Conservation (phyloP, 2,329 filamentous ascomycete genomes). For the Sarocladiaceae sp. region DNA sequence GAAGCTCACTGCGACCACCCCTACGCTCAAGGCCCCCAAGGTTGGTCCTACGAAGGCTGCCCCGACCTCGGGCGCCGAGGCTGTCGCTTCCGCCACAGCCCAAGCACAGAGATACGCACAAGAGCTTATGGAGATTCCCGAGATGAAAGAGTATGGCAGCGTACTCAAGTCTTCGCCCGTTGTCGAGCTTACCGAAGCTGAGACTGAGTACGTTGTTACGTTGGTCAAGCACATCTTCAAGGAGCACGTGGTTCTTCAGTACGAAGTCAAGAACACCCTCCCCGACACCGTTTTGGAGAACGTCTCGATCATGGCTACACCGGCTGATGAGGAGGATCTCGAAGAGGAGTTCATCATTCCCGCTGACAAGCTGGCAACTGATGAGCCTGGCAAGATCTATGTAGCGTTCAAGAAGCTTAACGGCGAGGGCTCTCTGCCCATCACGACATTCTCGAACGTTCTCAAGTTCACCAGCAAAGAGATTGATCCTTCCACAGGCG, state of each 20-base stretch:
- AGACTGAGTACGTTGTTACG: constrained; percentile 93
- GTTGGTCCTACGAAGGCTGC: constrained; percentile 68
- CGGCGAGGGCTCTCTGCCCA: constrained; percentile 70
- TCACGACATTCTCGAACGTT: constrained; percentile 79
- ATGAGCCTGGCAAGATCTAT: constrained; percentile 89
- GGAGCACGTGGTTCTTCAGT: constrained; percentile 91
- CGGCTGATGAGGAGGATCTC: constrained; percentile 72
- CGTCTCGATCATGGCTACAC: constrained; percentile 74
- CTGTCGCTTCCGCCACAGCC: constrained; percentile 68
- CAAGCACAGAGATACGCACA: constrained; percentile 84
- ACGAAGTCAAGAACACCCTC: constrained; percentile 95
- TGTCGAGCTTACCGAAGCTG: constrained; percentile 89
- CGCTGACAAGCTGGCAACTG: constrained; percentile 71
- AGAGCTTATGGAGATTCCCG: constrained; percentile 81
- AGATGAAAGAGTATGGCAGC: constrained; percentile 81
- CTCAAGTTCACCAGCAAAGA: constrained; percentile 98
- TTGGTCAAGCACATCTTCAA: constrained; percentile 98
- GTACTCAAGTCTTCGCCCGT: constrained; percentile 85
- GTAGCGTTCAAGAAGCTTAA: constrained; percentile 84
- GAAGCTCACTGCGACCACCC: constrained; percentile 89
- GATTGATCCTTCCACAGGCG: constrained; percentile 88
- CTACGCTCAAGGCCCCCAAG: constrained; percentile 89
- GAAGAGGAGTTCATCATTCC: constrained; percentile 95
- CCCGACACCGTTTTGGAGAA: constrained; percentile 86
- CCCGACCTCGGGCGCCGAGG: constrained; percentile 59